phyloP scores from a whole-genome alignment of 139 green algal species.

The Desmodesmus armatus region DNA sequence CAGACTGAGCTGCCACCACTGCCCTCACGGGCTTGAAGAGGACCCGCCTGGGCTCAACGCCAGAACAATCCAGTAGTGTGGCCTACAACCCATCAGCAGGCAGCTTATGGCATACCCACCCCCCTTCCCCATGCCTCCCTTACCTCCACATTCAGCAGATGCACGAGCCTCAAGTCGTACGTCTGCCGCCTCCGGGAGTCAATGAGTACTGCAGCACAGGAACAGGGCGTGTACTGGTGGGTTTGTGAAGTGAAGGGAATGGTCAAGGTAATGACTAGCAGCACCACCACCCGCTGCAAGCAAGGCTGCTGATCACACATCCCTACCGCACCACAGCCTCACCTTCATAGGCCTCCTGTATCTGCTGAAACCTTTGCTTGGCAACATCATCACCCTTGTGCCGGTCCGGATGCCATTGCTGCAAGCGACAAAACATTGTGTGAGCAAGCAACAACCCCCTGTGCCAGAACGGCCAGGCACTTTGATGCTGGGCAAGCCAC shows the following conservation, averaged over 20 bases:
- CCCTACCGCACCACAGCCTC: too few relatives aligned
- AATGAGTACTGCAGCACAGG: conserved; percentile 43
- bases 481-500: not conserved
- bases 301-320: too few relatives aligned
- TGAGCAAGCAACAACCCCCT: not conserved
- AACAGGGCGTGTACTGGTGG: too few relatives aligned
- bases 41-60: too few relatives aligned
- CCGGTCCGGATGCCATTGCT: conserved; percentile 47
- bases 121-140: too few relatives aligned
- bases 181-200: conserved; percentile 21
- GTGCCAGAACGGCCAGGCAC: not conserved
- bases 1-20: too few relatives aligned
- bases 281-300: too few relatives aligned
- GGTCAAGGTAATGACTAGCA: too few relatives aligned
- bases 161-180: conserved; percentile 37
- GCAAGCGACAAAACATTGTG: not conserved
- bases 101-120: too few relatives aligned
- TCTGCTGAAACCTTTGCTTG: conserved; percentile 44
- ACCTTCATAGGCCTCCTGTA: conserved; percentile 43
- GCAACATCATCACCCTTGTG: conserved; percentile 36
- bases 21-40: too few relatives aligned
- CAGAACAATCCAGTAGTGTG: too few relatives aligned
- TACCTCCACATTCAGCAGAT: conserved; percentile 42
- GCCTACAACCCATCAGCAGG: too few relatives aligned
- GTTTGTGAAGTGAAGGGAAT: not conserved